Evolutionary conservation across 2,329 filamentous ascomycete genomes (phyloP), one percentile per base, ranked within the genome.

Genomic region (Coniochaeta ligniaria): DNA sequence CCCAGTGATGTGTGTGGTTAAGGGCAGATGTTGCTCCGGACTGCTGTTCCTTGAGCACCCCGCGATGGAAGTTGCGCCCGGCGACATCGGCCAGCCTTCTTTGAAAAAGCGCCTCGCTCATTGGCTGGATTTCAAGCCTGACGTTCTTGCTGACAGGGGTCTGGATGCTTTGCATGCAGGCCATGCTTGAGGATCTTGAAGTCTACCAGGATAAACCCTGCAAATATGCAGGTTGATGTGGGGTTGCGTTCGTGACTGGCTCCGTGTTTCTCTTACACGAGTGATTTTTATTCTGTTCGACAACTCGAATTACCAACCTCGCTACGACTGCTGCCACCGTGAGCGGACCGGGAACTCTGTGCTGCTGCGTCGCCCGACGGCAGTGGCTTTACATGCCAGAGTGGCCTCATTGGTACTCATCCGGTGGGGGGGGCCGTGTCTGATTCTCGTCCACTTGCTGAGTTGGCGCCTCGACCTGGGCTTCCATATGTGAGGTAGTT

Each of bases 131-230:
- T 12, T 5, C 20, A 56, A 52, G 24, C 47, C 16, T 52, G 47
- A 31, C 47, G 47, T 52, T 59, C 24, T 36, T 17, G 11, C 16
- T 26, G 57, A 59, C 66, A 67, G 60, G 67, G 65, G 61, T 68
- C 60, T 64, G 66, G 63, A 63, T 63, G 58, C 62, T 54, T 62
- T 58, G 64, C 67, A 68, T 69, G 66, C 66, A 68, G 62, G 60
- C 61, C 57, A 66, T 63, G 66, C 63, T 63, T 65, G 64, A 65
- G 66, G 66, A 68, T 69, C 67, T 68, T 31, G 57, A 31, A 58
- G 64, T 65, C 64, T 31, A 61, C 62, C 11, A 45, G 47, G 59
- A 57, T 58, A 24, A 61, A 57, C 59, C 58, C 52, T 64, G 61
- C 62, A 63, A 62, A 60, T 14, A 63, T 67, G 66, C 65, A 65